A percentile compares a stretch with the other conserved stretches of the same genome.
These are phyloP conservation scores for Gynostemma pentaphyllum DNA, from an alignment of 306 rosid species.

Conservation along the genomic window DNA sequence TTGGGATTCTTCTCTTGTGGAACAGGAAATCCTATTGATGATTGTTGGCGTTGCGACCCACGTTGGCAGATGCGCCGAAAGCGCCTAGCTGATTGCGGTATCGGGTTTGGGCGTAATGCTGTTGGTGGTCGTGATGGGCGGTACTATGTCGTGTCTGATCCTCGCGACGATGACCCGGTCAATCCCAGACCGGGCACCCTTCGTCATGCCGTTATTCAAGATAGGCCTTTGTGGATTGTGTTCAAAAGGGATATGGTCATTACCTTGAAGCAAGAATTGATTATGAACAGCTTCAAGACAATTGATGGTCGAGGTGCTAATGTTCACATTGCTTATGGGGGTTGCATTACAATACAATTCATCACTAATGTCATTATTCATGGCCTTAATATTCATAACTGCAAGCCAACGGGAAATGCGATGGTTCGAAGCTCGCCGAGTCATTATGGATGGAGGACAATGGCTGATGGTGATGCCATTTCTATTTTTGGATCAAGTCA, in stretches of 20 bases:
- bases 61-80: constrained; percentile 63
- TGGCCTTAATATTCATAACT: constrained; percentile 73
- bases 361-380: constrained; percentile 84
- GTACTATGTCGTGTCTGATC: constrained; percentile 57
- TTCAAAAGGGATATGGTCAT: constrained; percentile 96
- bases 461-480: constrained; percentile 85
- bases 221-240: constrained; percentile 80
- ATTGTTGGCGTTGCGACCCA: constrained; percentile 92
- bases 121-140: constrained; percentile 81
- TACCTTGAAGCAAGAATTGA: constrained; percentile 72
- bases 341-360: constrained; percentile 73
- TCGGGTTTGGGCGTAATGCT: constrained; percentile 88
- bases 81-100: constrained; percentile 59
- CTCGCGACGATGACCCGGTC: constrained; percentile 54
- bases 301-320: constrained; percentile 77
- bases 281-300: constrained; percentile 97
- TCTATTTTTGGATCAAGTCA: constrained; percentile 81
- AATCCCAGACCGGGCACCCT: constrained; percentile 79
- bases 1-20: constrained; percentile 77
- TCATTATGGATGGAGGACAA: constrained; percentile 89
- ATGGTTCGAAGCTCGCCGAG: constrained; percentile 92
- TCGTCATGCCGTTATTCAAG: constrained; percentile 89
- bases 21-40: constrained; percentile 87
- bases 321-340: constrained; percentile 89
- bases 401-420: constrained; percentile 86